Evolutionary conservation across 306 rosid species (phyloP), one percentile per base, ranked within the genome.

Genomic region (Trifolium pratense): DNA sequence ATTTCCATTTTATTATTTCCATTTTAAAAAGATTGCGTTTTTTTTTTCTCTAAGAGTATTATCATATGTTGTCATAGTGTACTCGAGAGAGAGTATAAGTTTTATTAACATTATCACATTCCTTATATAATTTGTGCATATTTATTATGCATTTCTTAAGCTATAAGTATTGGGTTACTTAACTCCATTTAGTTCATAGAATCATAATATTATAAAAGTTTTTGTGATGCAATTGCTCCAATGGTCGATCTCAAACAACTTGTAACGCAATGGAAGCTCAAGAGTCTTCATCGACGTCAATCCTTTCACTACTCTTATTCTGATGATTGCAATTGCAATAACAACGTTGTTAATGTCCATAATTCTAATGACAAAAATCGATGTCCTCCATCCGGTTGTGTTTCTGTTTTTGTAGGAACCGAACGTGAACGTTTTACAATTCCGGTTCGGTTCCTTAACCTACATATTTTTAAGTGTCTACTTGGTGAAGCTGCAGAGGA

Each of bases 361-460:
- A 3, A 48, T 23, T 56, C 16, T 25, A 26, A 23, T 1, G 37
- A 3, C 15, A 6, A 32, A 1, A 6, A 5, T 43, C 32, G 3
- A 46, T 26, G n/a, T 23, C 39, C 71, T 0, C 83, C 80, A 0
- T 17, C 84, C 1, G 89, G 80, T 0, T 79, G 20, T 11, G 4
- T 85, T 0, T 85, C 72, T 13, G 74, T 85, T 14, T 78, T 76
- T 45, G 77, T 82, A 10, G 86, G 89, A 0, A 1, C 15, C 0
- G 78, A 79, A 36, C 72, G 73, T 3, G 12, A 48, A 14, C 74
- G 89, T 58, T 85, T 76, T 43, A 46, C 67, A 13, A 74, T 82
- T 21, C 86, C 83, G 5, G 15, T 80, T 0, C 59, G 86, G 37
- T 82, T 82, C 68, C 67, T 85, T 49, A 82, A 79, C 67, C 83